phyloP scores from a whole-genome alignment of 2,329 filamentous ascomycete species.

The Colletotrichum godetiae region DNA sequence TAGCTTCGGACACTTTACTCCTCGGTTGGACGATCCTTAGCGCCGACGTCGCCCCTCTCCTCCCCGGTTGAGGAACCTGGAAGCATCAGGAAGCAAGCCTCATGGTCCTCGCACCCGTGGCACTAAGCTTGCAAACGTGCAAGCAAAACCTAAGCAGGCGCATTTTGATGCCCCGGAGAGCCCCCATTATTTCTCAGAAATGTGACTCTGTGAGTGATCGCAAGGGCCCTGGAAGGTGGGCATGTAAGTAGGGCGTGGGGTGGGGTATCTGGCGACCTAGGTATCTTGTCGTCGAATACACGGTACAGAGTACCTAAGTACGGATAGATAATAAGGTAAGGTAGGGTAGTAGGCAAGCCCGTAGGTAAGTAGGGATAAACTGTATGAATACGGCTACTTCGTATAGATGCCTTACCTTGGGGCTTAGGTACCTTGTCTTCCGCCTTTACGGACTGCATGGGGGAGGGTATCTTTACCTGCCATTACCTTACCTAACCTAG shows the following conservation, averaged over 20 bases:
- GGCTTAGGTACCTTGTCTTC: neutral
- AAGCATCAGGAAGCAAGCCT: neutral
- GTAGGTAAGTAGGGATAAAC: no score
- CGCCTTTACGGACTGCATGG: neutral
- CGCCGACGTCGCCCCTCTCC: neutral
- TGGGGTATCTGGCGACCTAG: no score
- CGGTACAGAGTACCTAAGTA: no score
- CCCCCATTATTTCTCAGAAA: neutral
- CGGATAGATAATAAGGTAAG: no score
- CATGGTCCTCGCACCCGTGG: no score
- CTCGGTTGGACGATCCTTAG: neutral
- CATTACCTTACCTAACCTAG: neutral
- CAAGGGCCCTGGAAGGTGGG: neutral
- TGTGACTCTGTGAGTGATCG: neutral
- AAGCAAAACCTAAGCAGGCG: no score
- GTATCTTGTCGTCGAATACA: neutral
- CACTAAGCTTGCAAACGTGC: no score
- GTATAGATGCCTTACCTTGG: neutral
- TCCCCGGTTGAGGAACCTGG: neutral
- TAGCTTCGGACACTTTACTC: neutral
- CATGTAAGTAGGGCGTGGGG: neutral
- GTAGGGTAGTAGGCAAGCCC: no score
- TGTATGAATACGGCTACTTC: no score
- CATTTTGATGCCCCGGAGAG: no score
- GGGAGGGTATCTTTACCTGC: neutral